These are phyloP conservation scores for Fraxinus xanthoxyloides DNA, from an alignment of 305 asterid species.

Conservation along the genomic window DNA sequence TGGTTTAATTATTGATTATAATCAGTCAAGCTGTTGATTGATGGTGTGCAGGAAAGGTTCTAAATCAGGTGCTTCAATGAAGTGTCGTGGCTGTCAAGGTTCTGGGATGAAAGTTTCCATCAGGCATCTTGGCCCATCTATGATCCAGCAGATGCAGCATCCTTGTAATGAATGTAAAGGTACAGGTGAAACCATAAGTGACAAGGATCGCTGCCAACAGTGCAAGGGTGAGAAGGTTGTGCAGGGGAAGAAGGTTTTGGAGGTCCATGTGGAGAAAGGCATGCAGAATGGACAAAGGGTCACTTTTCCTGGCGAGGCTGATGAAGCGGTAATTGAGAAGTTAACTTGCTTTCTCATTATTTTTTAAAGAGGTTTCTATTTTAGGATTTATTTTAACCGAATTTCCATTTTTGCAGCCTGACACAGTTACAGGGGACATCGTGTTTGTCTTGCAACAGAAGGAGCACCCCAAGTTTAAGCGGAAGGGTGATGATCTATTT, in stretches of 20 bases:
- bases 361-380: neutral
- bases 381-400: conserved; percentile 1
- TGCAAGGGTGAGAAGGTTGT: conserved; percentile 82
- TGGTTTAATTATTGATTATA: neutral
- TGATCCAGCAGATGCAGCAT: conserved; percentile 93
- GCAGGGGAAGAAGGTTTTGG: conserved; percentile 77
- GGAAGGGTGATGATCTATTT: conserved; percentile 91
- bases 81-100: conserved; percentile 82
- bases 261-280: conserved; percentile 86
- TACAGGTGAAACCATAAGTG: conserved; percentile 74
- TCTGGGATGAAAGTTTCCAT: conserved; percentile 87
- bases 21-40: neutral
- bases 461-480: conserved; percentile 84
- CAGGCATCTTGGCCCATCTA: conserved; percentile 83
- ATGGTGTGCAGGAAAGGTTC: conserved; percentile 67
- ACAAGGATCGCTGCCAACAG: conserved; percentile 72
- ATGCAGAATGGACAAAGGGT: conserved; percentile 85
- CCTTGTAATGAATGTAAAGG: conserved; percentile 86
- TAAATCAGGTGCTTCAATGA: conserved; percentile 82
- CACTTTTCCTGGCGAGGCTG: conserved; percentile 89
- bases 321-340: conserved; percentile 57
- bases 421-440: conserved; percentile 83
- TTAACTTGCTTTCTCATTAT: neutral
- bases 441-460: conserved; percentile 84
- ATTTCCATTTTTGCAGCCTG: conserved; percentile 59